Conservation (phyloP, 78 protist genomes). For the Andalucia godoyi region DNA sequence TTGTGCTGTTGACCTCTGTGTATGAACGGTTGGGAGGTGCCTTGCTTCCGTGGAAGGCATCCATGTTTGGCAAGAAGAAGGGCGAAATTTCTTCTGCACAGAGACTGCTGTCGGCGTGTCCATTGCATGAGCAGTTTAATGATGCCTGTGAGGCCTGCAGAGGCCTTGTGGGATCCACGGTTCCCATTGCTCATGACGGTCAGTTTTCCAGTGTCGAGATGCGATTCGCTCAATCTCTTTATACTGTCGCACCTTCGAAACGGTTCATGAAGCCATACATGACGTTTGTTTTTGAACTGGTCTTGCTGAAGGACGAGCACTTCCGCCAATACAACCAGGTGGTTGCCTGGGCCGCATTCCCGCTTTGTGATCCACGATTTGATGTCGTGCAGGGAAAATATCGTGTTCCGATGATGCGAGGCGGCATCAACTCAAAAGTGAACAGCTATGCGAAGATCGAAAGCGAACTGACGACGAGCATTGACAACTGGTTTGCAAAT, state of each 20-base stretch:
- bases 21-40: constrained; percentile 19
- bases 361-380: background rate
- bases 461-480: background rate
- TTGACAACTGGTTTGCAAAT: constrained; percentile 26
- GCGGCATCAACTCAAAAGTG: background rate
- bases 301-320: too few species aligned
- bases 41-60: constrained; percentile 12
- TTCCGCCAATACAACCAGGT: too few species aligned
- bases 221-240: background rate
- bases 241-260: constrained; percentile 15
- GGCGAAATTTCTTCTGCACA: too few species aligned
- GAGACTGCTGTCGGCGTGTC: too few species aligned
- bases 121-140: too few species aligned
- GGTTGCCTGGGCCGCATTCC: constrained; percentile 37
- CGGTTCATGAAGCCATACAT: background rate
- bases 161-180: constrained; percentile 11
- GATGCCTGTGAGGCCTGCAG: constrained; percentile 10
- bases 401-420: constrained; percentile 9
- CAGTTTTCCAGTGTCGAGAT: background rate
- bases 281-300: constrained; percentile 22
- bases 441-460: background rate
- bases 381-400: constrained; percentile 8
- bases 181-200: background rate
- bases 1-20: background rate
- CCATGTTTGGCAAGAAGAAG: too few species aligned